phyloP scores from a whole-genome alignment of 768 basidiomycete species.

The Lactifluus volemus region DNA sequence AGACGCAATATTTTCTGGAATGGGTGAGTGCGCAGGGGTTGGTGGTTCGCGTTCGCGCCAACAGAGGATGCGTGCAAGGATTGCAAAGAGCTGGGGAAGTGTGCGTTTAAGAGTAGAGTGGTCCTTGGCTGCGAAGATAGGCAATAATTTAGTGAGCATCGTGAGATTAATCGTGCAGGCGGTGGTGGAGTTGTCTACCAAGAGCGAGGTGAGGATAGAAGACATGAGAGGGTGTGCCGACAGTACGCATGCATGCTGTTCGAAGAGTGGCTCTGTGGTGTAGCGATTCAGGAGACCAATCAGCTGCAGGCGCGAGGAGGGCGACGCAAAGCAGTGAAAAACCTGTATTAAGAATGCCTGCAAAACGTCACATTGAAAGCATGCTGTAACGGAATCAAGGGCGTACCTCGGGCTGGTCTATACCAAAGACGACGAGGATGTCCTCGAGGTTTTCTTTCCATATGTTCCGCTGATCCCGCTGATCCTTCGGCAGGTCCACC shows the following conservation, averaged over 20 bases:
- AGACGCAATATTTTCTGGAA: conserved; percentile 4
- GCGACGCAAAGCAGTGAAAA: conserved; percentile 48
- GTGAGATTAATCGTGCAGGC: conserved; percentile 55
- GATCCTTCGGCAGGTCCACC: conserved; percentile 53
- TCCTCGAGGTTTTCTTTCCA: conserved; percentile 82
- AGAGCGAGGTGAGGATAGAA: conserved; percentile 55
- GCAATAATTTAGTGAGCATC: conserved; percentile 62
- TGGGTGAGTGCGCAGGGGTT: conserved; percentile 6
- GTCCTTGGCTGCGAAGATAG: conserved; percentile 60
- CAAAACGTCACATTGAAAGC: not conserved
- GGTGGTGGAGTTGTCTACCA: conserved; percentile 70
- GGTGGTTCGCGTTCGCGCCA: conserved; percentile 52
- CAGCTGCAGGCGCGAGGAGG: conserved; percentile 61
- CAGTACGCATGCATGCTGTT: conserved; percentile 39
- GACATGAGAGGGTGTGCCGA: conserved; percentile 55
- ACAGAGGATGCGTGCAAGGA: conserved; percentile 63
- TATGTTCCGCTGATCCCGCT: conserved; percentile 47
- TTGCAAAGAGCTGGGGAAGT: conserved; percentile 56
- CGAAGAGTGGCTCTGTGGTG: conserved; percentile 46
- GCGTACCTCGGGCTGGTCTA: conserved; percentile 56
- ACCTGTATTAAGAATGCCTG: conserved; percentile 68
- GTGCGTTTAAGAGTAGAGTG: conserved; percentile 44
- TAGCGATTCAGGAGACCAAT: conserved; percentile 57
- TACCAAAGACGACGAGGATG: conserved; percentile 55
- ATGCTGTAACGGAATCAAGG: not conserved